Conservation (phyloP, 345 rosid species). For the Gossypium raimondii region DNA sequence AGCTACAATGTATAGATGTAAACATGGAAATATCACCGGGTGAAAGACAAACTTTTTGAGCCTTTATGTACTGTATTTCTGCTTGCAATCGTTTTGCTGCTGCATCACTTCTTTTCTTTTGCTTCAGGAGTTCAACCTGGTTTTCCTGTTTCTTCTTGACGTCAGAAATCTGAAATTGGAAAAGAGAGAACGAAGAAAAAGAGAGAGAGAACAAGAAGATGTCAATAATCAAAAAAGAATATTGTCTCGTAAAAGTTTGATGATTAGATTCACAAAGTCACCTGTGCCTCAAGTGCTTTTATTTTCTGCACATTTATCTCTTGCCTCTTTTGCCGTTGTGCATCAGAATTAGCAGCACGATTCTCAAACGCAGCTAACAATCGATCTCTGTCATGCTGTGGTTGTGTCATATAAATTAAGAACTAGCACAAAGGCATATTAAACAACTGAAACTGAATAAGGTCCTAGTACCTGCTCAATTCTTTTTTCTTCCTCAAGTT, state of each 20-base stretch:
- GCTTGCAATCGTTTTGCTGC: constrained; percentile 64
- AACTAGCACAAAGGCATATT: constrained; percentile 2
- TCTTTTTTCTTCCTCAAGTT: constrained; percentile 74
- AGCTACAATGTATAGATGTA: background rate
- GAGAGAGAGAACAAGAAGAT: background rate
- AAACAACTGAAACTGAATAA: constrained; percentile 11
- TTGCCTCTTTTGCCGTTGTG: constrained; percentile 44
- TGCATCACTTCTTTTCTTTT: constrained; percentile 77
- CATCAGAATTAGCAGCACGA: constrained; percentile 57
- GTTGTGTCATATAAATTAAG: constrained; percentile 14
- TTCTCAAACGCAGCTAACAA: constrained; percentile 58
- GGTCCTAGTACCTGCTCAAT: constrained; percentile 38
- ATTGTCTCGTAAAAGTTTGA: background rate
- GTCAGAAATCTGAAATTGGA: constrained; percentile 46
- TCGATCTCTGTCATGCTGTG: constrained; percentile 66
- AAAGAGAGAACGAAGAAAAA: background rate
- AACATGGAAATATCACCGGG: constrained; percentile 7
- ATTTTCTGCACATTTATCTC: constrained; percentile 59
- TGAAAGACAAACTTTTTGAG: constrained; percentile 55
- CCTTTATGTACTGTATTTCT: constrained; percentile 71
- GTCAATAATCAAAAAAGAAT: constrained; percentile 13
- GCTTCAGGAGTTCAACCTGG: constrained; percentile 65
- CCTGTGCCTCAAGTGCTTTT: constrained; percentile 67
- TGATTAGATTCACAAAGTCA: constrained; percentile 12
- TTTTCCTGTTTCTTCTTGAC: constrained; percentile 75